Percentiles rank a stretch among this genome's conserved stretches.
These are phyloP conservation scores for Microglena sp. DNA, from an alignment of 139 green algal species.

Conservation along the genomic window DNA sequence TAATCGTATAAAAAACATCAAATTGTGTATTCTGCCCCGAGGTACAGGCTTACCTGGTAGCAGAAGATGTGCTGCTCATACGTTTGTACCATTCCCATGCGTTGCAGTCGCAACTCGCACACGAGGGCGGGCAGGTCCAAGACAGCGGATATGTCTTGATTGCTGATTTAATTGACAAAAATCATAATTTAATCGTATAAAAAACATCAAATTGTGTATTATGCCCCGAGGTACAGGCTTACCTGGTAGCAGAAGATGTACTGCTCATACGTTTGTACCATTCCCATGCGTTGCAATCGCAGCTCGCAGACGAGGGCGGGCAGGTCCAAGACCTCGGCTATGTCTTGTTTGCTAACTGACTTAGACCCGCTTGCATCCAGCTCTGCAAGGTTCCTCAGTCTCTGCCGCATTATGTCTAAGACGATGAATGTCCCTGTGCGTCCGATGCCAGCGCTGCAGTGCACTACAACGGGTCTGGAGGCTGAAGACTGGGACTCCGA, in stretches of 20 bases:
- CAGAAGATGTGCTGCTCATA: slow-evolving; percentile 70
- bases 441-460: slow-evolving; percentile 73
- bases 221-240: neutral
- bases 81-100: slow-evolving; percentile 85
- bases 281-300: slow-evolving; percentile 65
- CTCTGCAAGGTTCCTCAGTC: too few relatives aligned
- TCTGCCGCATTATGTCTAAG: slow-evolving; percentile 66
- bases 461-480: slow-evolving; percentile 28
- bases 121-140: slow-evolving; percentile 59
- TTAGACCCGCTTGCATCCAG: too few relatives aligned
- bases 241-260: slow-evolving; percentile 64
- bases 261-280: slow-evolving; percentile 84
- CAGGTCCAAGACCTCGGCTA: slow-evolving; percentile 51
- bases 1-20: neutral
- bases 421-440: slow-evolving; percentile 63
- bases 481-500: too few relatives aligned
- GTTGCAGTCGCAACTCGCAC: slow-evolving; percentile 52
- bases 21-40: neutral
- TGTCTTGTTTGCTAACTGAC: too few relatives aligned
- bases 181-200: neutral
- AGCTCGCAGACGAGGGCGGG: slow-evolving; percentile 48
- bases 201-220: neutral
- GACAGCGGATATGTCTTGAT: slow-evolving; percentile 16
- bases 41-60: slow-evolving; percentile 30
- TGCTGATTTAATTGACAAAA: neutral